Evolutionary conservation across 768 basidiomycete species (phyloP).

Genomic region (Boletus eberwhitei): DNA sequence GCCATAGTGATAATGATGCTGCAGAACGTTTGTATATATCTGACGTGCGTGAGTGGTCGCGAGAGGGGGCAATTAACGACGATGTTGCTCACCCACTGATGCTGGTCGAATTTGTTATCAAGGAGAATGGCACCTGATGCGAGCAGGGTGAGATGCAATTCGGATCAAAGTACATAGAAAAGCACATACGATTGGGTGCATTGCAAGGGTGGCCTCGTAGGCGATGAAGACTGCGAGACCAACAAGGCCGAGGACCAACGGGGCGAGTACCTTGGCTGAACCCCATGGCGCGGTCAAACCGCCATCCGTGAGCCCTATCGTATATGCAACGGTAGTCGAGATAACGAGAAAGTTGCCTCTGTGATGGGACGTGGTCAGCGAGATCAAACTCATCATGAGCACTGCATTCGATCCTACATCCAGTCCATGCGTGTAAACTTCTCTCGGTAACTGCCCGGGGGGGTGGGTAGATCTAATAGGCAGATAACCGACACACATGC

Average conservation of each 20-base stretch:
- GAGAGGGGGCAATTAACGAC: not conserved
- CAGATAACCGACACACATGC: constrained; percentile 27
- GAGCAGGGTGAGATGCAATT: not conserved
- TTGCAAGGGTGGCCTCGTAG: constrained; percentile 36
- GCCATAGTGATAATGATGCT: constrained; percentile 13
- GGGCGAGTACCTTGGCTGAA: constrained; percentile 37
- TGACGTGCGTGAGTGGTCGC: not conserved
- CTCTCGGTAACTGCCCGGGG: constrained; percentile 30
- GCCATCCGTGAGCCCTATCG: constrained; percentile 47
- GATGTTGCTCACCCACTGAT: constrained; percentile 22
- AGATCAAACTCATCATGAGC: not conserved
- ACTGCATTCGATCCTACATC: constrained; percentile 32
- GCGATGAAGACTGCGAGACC: constrained; percentile 37
- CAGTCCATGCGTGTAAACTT: constrained; percentile 42
- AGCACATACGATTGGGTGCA: constrained; percentile 31
- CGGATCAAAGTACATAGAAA: not conserved
- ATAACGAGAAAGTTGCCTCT: constrained; percentile 45
- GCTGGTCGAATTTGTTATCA: constrained; percentile 29
- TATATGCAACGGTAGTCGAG: constrained; percentile 30
- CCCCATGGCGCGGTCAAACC: constrained; percentile 44
- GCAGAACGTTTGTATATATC: constrained; percentile 28
- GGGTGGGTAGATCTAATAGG: constrained; percentile 35
- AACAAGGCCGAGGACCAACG: constrained; percentile 40
- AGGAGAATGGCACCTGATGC: constrained; percentile 10
- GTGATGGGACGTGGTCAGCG: not conserved